A percentile compares a stretch with the other conserved stretches of the same genome.
Evolutionary conservation across 208 protist genomes (phyloP).

Genomic region (Naegleria gruberi): DNA sequence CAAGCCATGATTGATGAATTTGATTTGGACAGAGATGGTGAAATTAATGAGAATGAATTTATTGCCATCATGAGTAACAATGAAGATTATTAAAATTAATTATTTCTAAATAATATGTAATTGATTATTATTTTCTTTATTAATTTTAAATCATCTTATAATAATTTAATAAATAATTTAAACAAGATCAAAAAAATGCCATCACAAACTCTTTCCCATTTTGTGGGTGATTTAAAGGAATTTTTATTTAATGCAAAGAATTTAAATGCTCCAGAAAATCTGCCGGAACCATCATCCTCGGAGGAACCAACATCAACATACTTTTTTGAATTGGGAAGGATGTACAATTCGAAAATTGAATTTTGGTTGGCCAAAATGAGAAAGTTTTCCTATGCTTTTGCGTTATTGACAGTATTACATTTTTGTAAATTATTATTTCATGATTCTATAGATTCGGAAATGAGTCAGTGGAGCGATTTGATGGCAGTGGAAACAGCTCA

Average conservation of each 20-base stretch:
- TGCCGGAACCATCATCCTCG: background rate
- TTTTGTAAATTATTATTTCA: background rate
- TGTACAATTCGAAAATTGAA: background rate
- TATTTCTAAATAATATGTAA: no score
- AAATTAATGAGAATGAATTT: slow-evolving; percentile 89
- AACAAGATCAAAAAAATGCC: background rate
- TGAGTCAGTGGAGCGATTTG: background rate
- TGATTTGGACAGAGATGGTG: slow-evolving; percentile 83
- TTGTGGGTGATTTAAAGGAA: background rate
- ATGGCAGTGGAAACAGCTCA: background rate
- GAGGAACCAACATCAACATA: background rate
- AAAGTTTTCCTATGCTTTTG: background rate
- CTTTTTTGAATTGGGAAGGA: background rate
- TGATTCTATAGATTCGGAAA: background rate
- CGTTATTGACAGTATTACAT: background rate
- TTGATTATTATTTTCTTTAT: no score
- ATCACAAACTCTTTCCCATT: background rate
- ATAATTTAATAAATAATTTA: no score
- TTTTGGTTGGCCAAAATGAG: background rate
- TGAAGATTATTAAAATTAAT: slow-evolving; percentile 55
- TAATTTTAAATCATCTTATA: no score
- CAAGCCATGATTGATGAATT: slow-evolving; percentile 95
- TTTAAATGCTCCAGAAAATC: background rate
- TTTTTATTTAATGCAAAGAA: background rate
- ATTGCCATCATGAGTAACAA: slow-evolving; percentile 86